Evolutionary conservation across 225 moss, liverwort and hornwort species (phyloP), one percentile per base, ranked within the genome.

Genomic region (Ulota crispa): DNA sequence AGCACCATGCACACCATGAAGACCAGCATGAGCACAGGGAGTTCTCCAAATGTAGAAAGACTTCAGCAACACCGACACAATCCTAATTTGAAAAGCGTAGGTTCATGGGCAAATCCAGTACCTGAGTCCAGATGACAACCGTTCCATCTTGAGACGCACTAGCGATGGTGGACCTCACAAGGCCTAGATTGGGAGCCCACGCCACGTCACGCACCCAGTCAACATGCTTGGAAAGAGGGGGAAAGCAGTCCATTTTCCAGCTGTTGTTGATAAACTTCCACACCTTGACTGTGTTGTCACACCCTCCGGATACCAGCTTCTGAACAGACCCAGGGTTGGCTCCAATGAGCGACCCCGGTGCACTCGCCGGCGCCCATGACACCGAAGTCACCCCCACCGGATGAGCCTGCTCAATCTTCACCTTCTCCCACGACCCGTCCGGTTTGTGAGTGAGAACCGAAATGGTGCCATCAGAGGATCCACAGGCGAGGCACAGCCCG

Each of bases 131-230:
- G 64, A 96, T 94, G 31, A 93, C 80, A 65, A 94, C 94, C 24
- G 94, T 96, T 19, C 96, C 96, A 71, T 96, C 96, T 75, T 96
- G 96, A 24, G 96, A 96, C 32, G 94, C 94, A 68, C 94, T 96
- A 3, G 96, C 96, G 27, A 96, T 96, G 41, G 96, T 96, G 64
- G 88, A 94, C 85, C 90, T 94, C 2, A 95, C 92, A 67, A 96
- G 87, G 64, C 96, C 94, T 43, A 96, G 92, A 78, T 96, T 94
- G 21, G 94, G 96, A 32, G 96, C 96, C 96, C 96, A 96, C 8
- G 96, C 94, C 52, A 95, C 96, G 68, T 96, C 96, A 70, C 96
- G 89, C 73, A 96, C 96, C 96, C 96, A 96, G 76, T 96, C 96
- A 18, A 28, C 82, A 28, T 96, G 96, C 76, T 88, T 94, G 30